Base-by-base conservation (phyloP, 2,329 filamentous ascomycete species). In the Pseudogymnoascus sp. region DNA sequence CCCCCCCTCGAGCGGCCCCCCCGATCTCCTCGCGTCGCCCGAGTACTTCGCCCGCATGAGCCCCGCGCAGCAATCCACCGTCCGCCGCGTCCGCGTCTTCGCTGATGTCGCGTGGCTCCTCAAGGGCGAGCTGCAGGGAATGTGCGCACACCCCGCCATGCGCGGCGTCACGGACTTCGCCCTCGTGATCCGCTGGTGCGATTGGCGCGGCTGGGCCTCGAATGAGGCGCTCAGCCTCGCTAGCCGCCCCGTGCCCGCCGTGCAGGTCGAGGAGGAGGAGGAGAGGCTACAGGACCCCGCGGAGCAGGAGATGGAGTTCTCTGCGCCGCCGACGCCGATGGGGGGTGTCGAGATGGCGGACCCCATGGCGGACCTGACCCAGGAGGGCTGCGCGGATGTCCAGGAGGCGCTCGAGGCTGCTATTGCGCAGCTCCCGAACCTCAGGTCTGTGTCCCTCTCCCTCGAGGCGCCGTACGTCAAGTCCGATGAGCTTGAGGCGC, bases 191-290 rank as follows among this genome's bases (percentile, higher is more conserved):
- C 29, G 53, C 29, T 59, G 53, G 53, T 59, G 53, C 53, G 53
- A 59, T 59, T 59, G 53, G 53, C 53, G 53, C 53, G 53, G 53
- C 31, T 59, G 53, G 53, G n/a, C 53, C 11, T 35, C 29, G 17
- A 59, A 59, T 23, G 29, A 59, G 33, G 19, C 29, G 5, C 53
- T 59, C 7, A 35, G 29, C 29, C 53, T 59, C 4, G 10, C 53
- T 0, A 35, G 6, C 15, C 29, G 53, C 9, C 53, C 53, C 4
- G n/a, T 21, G 29, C 53, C 53, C 9, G 29, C 7, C 3, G n/a
- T 23, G 9, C 17, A 59, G 33, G 29, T 21, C 11, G 53, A 59
- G 15, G 53, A 59, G 23, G 53, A 59, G 53, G 53, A 59, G 29
- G 53, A 59, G 53, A n/a, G 33, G n/a, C 7, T 35, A 7, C 53